Base-by-base conservation (phyloP, 495 filamentous ascomycete genomes). In the Tuber melanosporum region DNA sequence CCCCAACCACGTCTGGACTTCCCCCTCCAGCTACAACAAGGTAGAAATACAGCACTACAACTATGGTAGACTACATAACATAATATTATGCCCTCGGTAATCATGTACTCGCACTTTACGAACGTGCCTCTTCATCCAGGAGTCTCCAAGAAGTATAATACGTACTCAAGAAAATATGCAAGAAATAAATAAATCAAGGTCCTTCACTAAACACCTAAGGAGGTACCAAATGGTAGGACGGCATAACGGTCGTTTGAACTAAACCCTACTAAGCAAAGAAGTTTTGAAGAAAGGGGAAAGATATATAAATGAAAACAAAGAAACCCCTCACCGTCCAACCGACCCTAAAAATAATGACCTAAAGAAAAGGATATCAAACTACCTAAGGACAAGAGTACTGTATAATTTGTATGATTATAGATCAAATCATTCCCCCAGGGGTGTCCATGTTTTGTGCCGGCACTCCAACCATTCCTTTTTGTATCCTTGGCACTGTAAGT, bases 371-470 rank as follows among this genome's bases (percentile, higher is more conserved):
- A 66, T 32, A 36, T 26, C 57, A 36, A 66, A 66, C 26, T 36
- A 36, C 14, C 57, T 8, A 66, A 66, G 10, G 1, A 66, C 15
- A 66, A 66, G 26, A 66, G 57, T 19, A 32, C 57, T 19, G 57
- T 19, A 66, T 26, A 62, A 32, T 6, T 32, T 36, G 57, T 66
- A 66, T n/a, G 32, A 47, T 10, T 43, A 6, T 43, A 43, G 42
- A 43, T 66, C 26, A 82, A 41, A 82, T 82, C 81, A 82, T 82
- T 43, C 81, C 80, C 46, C 71, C 81, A 74, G 74, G 74, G 9
- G 74, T 22, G 36, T 71, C 47, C 57, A 66, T 36, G 26, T 3
- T 66, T 19, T 32, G 57, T 26, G 26, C 32, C 73, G 73, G 26
- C 41, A n/a, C 26, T 22, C 77, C 77, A 52, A 22, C 44, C 71